A percentile compares a stretch with the other conserved stretches of the same genome.
Conservation (phyloP, 208 protist species). For the Novymonas esmeraldas region DNA sequence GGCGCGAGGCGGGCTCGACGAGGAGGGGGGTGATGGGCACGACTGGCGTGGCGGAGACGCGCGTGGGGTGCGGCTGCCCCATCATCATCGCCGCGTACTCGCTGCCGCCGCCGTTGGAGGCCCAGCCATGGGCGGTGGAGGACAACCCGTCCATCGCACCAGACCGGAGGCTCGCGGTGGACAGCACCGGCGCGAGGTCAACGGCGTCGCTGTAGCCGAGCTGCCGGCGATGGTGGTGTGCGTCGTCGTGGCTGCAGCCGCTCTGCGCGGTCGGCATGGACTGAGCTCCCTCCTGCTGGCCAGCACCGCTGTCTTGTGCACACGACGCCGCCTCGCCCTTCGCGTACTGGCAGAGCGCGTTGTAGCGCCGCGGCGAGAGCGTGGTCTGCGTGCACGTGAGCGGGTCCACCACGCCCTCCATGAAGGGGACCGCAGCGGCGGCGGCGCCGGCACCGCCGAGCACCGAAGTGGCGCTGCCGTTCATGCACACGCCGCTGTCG, state of each 20-base stretch:
- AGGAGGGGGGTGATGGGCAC: slow-evolving; percentile 57
- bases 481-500: background rate
- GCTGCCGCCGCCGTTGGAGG: background rate
- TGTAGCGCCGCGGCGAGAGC: slow-evolving; percentile 27
- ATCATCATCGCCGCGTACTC: background rate
- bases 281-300: too few species aligned
- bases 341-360: slow-evolving; percentile 16
- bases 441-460: background rate
- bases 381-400: slow-evolving; percentile 25
- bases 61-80: slow-evolving; percentile 1
- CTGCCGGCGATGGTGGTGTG: too few species aligned
- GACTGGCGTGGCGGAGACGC: slow-evolving; percentile 50
- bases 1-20: slow-evolving; percentile 30
- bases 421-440: background rate
- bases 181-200: background rate
- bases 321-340: slow-evolving; percentile 2
- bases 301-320: too few species aligned
- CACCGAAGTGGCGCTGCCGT: background rate
- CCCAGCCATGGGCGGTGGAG: background rate
- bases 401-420: background rate
- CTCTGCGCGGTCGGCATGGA: too few species aligned
- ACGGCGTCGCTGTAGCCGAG: background rate
- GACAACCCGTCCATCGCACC: background rate
- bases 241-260: too few species aligned
- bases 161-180: background rate